Evolutionary conservation across 2,329 filamentous ascomycete genomes (phyloP), one percentile per base, ranked within the genome.

Genomic region (Colletotrichum karsti): DNA sequence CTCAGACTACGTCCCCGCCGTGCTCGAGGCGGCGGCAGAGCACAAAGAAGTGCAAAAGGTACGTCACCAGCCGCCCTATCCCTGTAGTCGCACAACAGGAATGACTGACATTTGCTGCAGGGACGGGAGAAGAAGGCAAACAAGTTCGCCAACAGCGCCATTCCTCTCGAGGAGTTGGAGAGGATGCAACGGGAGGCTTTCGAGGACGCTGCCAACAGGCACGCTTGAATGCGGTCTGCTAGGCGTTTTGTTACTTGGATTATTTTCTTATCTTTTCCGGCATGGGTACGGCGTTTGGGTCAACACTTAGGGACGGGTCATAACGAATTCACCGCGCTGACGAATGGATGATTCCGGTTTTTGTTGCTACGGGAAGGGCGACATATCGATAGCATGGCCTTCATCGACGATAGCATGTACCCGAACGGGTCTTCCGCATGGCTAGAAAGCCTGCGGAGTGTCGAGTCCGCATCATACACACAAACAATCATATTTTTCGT

Each of bases 21-120:
- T 99, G 12, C 82, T 94, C 63, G 93, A 94, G 72, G 94, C 96
- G 9, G 95, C 95, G 2, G 91, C 91, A 61, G 93, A 97, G 77
- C 96, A 98, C 79, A 98, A 97, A 81, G 94, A 97, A 77, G 91
- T 92, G 59, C 90, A 98, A 79, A 97, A 96, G 89, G 95, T 96
- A 79, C 71, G 85, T 33, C 26, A 18, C 13, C 5, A 15, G 8
- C 5, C 10, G 5, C n/a, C 20, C 20, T 15, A 9, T 12, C 10
- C 7, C 18, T 7, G 6, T 0, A 37, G 15, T 51, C 30, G 6
- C 12, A 4, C 8, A 3, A 26, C n/a, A 26, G 8, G 2, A 22
- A 5, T 42, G 9, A 33, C 53, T 65, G 24, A 67, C 58, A 63
- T 74, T 58, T 5, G 13, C 20, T 26, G 2, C 76, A 97, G 94